Conservation (phyloP, 202 grass and related monocot genomes). For the Elaeis oleifera region DNA sequence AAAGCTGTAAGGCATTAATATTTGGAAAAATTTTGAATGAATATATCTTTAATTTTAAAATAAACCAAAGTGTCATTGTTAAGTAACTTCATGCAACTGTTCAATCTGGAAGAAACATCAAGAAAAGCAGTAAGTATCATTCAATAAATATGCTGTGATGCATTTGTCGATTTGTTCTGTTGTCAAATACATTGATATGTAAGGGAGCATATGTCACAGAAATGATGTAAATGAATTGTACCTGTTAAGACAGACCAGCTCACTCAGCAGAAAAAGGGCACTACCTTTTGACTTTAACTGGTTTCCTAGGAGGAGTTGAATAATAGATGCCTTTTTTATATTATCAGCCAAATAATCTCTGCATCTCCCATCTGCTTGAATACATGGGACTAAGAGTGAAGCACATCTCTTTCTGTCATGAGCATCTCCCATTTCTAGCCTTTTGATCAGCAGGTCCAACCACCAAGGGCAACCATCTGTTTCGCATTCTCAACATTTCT, state of each 20-base stretch:
- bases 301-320: conserved; percentile 64
- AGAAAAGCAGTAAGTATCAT: no score
- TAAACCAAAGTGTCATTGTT: no score
- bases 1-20: no score
- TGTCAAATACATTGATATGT: no score
- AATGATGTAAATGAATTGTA: conserved; percentile 8
- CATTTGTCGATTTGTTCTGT: no score
- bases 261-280: conserved; percentile 68
- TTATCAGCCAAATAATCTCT: conserved; percentile 64
- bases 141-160: no score
- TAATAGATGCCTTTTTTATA: conserved; percentile 70
- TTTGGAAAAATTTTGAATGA: no score
- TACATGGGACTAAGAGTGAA: conserved; percentile 59
- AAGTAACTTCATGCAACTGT: no score
- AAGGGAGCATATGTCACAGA: no score
- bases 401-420: conserved; percentile 63
- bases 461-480: conserved; percentile 80
- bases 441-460: conserved; percentile 68
- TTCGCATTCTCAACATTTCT: conserved; percentile 93
- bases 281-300: conserved; percentile 56
- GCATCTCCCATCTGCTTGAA: conserved; percentile 81
- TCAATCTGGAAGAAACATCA: no score
- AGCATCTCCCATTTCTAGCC: conserved; percentile 51
- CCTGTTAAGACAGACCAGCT: conserved; percentile 87
- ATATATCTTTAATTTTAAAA: no score